phyloP scores from a whole-genome alignment of 1,284 basidiomycete species.

The Sanghuangporus baumii region DNA sequence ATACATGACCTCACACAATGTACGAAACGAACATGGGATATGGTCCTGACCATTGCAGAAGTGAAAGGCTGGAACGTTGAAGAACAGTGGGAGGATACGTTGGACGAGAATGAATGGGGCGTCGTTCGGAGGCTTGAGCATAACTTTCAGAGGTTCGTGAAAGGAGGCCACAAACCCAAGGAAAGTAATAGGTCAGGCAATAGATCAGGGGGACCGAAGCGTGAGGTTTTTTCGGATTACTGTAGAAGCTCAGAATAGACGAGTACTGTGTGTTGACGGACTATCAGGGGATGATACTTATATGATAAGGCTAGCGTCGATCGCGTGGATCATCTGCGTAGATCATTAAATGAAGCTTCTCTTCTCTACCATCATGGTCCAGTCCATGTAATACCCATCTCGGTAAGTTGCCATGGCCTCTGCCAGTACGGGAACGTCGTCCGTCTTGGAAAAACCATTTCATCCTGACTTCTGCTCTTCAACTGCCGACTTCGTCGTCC shows the following conservation, averaged over 20 bases:
- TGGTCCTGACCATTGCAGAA: slow-evolving; percentile 56
- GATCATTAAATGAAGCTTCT: too few relatives aligned
- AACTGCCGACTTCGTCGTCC: slow-evolving; percentile 16
- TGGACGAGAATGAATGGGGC: slow-evolving; percentile 41
- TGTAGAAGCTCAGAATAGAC: neutral
- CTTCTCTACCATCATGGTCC: neutral
- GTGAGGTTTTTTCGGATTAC: neutral
- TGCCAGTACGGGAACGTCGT: neutral
- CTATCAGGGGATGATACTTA: too few relatives aligned
- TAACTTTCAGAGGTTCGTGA: slow-evolving; percentile 58
- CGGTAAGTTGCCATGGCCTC: slow-evolving; percentile 4
- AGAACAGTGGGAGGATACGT: slow-evolving; percentile 44
- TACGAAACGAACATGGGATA: slow-evolving; percentile 60
- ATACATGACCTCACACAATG: slow-evolving; percentile 50
- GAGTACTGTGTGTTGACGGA: neutral
- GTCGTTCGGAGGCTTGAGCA: slow-evolving; percentile 54
- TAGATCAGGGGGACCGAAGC: neutral
- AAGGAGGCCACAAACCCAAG: neutral
- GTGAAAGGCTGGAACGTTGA: slow-evolving; percentile 66
- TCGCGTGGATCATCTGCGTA: too few relatives aligned
- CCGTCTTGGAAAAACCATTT: slow-evolving; percentile 3
- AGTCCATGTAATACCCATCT: neutral
- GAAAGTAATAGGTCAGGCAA: neutral
- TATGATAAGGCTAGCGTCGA: too few relatives aligned
- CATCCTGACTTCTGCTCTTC: slow-evolving; percentile 14